Percentiles rank a stretch among this genome's conserved stretches.
Evolutionary conservation across 2,329 filamentous ascomycete genomes (phyloP).

Genomic region (Venturia oleaginea): DNA sequence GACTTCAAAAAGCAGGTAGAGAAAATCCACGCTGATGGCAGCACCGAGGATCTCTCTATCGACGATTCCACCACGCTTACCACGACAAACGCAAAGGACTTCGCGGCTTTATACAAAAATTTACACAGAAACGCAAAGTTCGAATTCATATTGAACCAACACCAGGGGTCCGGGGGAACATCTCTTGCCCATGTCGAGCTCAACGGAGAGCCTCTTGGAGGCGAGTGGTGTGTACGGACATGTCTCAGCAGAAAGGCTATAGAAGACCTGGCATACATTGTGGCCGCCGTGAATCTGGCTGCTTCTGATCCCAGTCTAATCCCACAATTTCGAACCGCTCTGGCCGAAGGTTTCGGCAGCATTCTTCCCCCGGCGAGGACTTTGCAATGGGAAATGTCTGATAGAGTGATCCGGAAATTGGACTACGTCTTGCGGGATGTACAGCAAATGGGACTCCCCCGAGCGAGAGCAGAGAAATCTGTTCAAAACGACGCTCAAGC

Average conservation of each 20-base stretch:
- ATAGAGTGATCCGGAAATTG: neutral
- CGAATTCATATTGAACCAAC: neutral
- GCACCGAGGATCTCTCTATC: neutral
- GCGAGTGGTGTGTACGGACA: neutral
- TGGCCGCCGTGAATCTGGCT: neutral
- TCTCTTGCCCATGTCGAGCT: neutral
- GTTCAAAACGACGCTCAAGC: neutral
- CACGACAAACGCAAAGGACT: neutral
- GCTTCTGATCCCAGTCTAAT: neutral
- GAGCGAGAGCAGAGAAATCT: neutral
- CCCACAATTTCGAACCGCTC: neutral
- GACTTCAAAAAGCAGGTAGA: slow-evolving; percentile 5
- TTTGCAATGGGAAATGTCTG: neutral
- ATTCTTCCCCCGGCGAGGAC: neutral
- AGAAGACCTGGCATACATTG: neutral
- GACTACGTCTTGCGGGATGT: neutral
- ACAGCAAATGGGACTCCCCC: neutral
- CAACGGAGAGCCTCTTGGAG: neutral
- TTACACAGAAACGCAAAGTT: neutral
- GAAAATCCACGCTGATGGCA: neutral
- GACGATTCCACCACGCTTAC: neutral
- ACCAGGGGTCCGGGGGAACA: neutral
- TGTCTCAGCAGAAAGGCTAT: neutral
- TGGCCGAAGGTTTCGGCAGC: neutral
- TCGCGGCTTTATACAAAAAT: neutral